A percentile compares a stretch with the other conserved stretches of the same genome.
Conservation (phyloP, 768 basidiomycete species). For the Suillus occidentalis region DNA sequence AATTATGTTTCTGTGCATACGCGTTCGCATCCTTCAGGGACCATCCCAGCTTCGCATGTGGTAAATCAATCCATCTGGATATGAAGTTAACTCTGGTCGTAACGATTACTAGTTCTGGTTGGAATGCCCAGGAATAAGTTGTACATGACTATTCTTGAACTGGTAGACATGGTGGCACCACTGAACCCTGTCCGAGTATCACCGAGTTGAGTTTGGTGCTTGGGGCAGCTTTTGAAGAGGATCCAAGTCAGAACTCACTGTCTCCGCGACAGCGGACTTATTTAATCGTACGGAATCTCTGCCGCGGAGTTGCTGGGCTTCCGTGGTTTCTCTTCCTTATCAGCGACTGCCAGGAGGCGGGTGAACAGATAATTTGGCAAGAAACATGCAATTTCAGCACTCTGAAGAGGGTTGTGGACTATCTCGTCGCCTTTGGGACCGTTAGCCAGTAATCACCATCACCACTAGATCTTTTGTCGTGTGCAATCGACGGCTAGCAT, state of each 20-base stretch:
- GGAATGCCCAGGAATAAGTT: neutral
- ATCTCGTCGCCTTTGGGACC: neutral
- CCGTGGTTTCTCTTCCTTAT: neutral
- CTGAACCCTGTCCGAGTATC: neutral
- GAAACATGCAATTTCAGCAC: neutral
- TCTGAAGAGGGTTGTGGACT: neutral
- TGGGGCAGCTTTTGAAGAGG: neutral
- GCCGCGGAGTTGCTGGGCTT: conserved; percentile 32
- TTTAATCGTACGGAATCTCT: conserved; percentile 17
- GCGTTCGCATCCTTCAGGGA: neutral
- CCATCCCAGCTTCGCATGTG: neutral
- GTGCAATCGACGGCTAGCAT: neutral
- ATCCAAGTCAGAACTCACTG: conserved; percentile 10
- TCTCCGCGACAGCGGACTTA: conserved; percentile 33
- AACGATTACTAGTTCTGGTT: conserved; percentile 2
- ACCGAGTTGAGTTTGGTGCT: neutral
- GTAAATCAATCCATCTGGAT: conserved; percentile 1
- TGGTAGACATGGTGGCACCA: neutral
- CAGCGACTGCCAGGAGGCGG: neutral
- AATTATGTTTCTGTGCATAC: neutral
- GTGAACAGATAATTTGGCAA: neutral
- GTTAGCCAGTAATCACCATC: neutral
- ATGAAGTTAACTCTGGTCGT: neutral
- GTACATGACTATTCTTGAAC: conserved; percentile 3
- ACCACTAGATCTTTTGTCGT: neutral